A percentile compares a stretch with the other conserved stretches of the same genome.
phyloP scores from a whole-genome alignment of 1,139 yeast genomes.

The Yamadazyma taylorii region DNA sequence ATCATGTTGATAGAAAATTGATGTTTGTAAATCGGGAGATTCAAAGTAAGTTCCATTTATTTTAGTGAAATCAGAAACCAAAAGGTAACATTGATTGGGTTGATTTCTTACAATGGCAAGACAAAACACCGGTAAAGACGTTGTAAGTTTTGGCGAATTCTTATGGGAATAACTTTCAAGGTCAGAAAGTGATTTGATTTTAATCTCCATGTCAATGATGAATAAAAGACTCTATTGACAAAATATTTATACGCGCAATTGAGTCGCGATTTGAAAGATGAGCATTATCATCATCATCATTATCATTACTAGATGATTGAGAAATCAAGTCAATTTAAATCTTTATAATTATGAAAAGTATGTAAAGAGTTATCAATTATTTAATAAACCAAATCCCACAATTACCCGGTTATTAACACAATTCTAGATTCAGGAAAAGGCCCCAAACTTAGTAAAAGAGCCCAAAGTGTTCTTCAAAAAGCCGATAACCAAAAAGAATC shows the following conservation, averaged over 20 bases:
- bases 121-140: not conserved
- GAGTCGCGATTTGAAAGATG: too few relatives aligned
- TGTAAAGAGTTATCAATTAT: not conserved
- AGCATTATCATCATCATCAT: too few relatives aligned
- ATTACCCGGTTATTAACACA: not conserved
- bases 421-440: slow-evolving; percentile 11
- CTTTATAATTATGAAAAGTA: slow-evolving; percentile 6
- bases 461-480: slow-evolving; percentile 4
- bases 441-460: slow-evolving; percentile 23
- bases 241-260: too few relatives aligned
- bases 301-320: too few relatives aligned
- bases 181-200: too few relatives aligned
- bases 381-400: not conserved
- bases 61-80: not conserved
- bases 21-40: not conserved
- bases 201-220: too few relatives aligned
- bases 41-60: not conserved
- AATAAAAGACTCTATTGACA: too few relatives aligned
- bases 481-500: slow-evolving; percentile 2
- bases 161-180: too few relatives aligned
- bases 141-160: slow-evolving; percentile 4
- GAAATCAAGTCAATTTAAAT: too few relatives aligned
- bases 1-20: too few relatives aligned
- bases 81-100: not conserved
- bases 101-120: not conserved